Evolutionary conservation across 1,284 basidiomycete species (phyloP).

Genomic region (Takashimella tepidaria): DNA sequence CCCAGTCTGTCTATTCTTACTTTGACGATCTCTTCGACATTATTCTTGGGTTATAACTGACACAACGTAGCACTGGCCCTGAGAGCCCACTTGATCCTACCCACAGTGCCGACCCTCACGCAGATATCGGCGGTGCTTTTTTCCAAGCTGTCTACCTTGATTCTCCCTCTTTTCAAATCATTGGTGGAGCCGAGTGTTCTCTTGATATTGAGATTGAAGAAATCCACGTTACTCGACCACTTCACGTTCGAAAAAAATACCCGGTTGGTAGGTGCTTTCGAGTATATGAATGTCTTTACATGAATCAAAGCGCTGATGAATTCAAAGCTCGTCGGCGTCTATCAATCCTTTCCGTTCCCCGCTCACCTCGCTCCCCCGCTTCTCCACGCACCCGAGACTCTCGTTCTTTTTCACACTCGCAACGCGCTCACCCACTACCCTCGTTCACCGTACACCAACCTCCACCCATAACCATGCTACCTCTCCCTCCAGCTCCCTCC

Average conservation of each 20-base stretch:
- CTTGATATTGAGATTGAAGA: not conserved
- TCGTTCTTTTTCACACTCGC: not conserved
- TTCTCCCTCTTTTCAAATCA: slow-evolving; percentile 1
- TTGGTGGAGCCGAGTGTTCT: not conserved
- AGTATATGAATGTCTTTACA: too few relatives aligned
- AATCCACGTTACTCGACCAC: slow-evolving; percentile 19
- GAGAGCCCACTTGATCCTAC: not conserved
- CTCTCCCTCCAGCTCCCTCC: not conserved
- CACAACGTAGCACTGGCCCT: too few relatives aligned
- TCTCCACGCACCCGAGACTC: not conserved
- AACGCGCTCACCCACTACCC: not conserved
- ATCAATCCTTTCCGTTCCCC: slow-evolving; percentile 21
- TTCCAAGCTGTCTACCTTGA: slow-evolving; percentile 19
- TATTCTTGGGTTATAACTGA: too few relatives aligned
- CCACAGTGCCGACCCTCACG: not conserved
- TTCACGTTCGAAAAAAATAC: slow-evolving; percentile 25
- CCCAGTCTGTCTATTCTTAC: too few relatives aligned
- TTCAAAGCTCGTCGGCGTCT: slow-evolving; percentile 12
- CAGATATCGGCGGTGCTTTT: slow-evolving; percentile 4
- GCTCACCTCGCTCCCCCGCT: slow-evolving; percentile 15
- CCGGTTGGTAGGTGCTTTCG: not conserved
- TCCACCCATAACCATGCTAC: not conserved
- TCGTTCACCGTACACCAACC: not conserved
- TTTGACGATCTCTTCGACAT: too few relatives aligned
- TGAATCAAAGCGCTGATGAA: too few relatives aligned